Evolutionary conservation across 1,284 basidiomycete genomes (phyloP), one percentile per base, ranked within the genome.

Genomic region (Vanrija sp.): DNA sequence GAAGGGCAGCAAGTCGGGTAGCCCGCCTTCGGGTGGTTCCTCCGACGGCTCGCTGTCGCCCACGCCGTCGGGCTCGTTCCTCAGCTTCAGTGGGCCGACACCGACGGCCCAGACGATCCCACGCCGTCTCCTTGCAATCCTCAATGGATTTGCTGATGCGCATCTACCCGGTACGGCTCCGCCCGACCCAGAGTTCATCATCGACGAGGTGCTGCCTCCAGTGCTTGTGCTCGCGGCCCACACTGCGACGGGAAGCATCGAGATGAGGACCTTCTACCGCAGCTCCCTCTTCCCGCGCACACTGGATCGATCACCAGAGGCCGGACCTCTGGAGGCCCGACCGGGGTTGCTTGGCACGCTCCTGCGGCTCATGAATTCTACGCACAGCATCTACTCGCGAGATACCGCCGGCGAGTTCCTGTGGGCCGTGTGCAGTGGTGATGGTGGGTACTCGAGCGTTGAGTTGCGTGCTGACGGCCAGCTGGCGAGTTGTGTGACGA

Each of bases 361-460:
- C 65, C 72, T 96, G 23, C 82, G 92, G n/a, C 77, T 95, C 16
- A 80, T 95, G 60, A 78, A 82, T 9, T 84, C 84, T 57, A 83
- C 91, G 0, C 85, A 87, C 63, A 85, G 93, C 69, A 73, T 78
- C 6, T 80, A 85, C 49, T 76, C 89, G 61, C 88, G 90, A 66
- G 84, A 85, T 61, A 79, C 86, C 3, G 82, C 86, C 4, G 91
- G 91, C n/a, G 91, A 95, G 76, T 80, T 95, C 79, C 75, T 96
- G 42, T 96, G 83, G 73, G 83, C 85, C 0, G 79, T 91, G 61
- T 89, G 87, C 63, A 86, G 88, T 60, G 85, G 83, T 2, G 85
- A 94, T 74, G 83, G 90, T 91, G 69, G 71, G 85, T 74, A 18
- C 16, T 18, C 14, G 14, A 7, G 29, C 15, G 6, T 19, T 23